A percentile compares a stretch with the other conserved stretches of the same genome.
Conservation (phyloP, 768 basidiomycete genomes). For the Termitomyces sp. region DNA sequence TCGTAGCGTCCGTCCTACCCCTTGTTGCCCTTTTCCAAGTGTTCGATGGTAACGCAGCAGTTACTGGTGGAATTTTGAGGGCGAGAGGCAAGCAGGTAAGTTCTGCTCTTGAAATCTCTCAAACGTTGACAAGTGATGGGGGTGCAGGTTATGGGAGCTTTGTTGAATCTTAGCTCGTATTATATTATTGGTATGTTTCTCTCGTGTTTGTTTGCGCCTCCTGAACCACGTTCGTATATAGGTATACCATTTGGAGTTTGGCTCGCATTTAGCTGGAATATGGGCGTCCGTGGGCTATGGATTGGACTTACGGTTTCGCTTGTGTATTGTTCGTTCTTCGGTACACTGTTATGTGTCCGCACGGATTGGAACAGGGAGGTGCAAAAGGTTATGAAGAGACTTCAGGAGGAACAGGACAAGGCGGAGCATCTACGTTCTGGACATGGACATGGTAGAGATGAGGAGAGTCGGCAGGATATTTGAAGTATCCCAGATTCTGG, state of each 20-base stretch:
- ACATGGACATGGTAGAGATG: background rate
- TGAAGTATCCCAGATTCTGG: background rate
- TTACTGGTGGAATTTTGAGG: slow-evolving; percentile 74
- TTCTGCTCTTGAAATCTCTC: background rate
- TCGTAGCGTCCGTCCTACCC: slow-evolving; percentile 68
- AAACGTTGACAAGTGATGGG: background rate
- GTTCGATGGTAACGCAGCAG: slow-evolving; percentile 69
- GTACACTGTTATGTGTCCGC: slow-evolving; percentile 46
- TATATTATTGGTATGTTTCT: slow-evolving; percentile 56
- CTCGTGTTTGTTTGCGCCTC: background rate
- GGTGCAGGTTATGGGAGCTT: slow-evolving; percentile 45
- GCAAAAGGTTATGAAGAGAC: slow-evolving; percentile 46
- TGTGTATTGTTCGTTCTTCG: slow-evolving; percentile 48
- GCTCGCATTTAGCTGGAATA: slow-evolving; percentile 56
- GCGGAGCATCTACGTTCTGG: background rate
- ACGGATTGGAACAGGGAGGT: slow-evolving; percentile 73
- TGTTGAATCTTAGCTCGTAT: slow-evolving; percentile 78
- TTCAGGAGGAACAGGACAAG: slow-evolving; percentile 42
- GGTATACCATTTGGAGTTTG: slow-evolving; percentile 83
- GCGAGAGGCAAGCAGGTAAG: slow-evolving; percentile 71
- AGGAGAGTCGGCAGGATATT: background rate
- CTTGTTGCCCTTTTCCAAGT: slow-evolving; percentile 79
- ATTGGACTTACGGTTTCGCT: slow-evolving; percentile 70
- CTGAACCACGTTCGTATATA: slow-evolving; percentile 12
- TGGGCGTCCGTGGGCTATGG: slow-evolving; percentile 77